Percentiles rank a stretch among this genome's conserved stretches.
Evolutionary conservation across 2,329 filamentous ascomycete species (phyloP).

Genomic region (Sporothrix mexicana): DNA sequence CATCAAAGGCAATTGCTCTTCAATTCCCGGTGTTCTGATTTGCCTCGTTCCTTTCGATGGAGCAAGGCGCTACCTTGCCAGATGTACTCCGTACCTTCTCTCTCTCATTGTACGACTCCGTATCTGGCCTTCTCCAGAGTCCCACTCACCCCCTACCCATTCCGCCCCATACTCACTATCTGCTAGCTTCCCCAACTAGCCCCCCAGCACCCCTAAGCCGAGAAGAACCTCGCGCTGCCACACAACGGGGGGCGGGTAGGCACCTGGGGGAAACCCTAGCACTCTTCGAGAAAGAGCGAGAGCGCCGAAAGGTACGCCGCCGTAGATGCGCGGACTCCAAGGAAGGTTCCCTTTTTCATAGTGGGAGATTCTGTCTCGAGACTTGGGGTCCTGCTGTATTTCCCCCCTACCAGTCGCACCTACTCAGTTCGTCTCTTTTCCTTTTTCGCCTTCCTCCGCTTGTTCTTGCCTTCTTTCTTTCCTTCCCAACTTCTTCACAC

Average conservation of each 20-base stretch:
- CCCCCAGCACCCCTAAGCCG: slow-evolving; percentile 33
- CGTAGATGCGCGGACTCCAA: too few relatives aligned
- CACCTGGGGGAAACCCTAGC: background rate
- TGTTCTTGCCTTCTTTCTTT: background rate
- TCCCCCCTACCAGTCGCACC: slow-evolving; percentile 2
- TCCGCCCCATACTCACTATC: slow-evolving; percentile 25
- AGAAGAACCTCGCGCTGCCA: slow-evolving; percentile 31
- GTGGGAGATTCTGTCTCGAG: slow-evolving; percentile 19
- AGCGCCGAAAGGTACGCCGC: slow-evolving; percentile 20
- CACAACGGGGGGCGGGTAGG: background rate
- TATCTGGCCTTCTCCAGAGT: slow-evolving; percentile 32
- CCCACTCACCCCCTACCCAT: slow-evolving; percentile 30
- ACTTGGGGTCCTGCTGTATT: slow-evolving; percentile 17
- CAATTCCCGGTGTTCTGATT: slow-evolving; percentile 8
- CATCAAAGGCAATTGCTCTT: background rate
- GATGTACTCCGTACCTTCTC: background rate
- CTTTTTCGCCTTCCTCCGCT: background rate
- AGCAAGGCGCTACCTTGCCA: background rate
- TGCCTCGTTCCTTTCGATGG: background rate
- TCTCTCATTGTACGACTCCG: background rate
- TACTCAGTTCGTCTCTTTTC: background rate
- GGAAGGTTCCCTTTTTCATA: too few relatives aligned
- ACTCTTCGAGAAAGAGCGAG: slow-evolving; percentile 13
- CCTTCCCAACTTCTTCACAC: background rate
- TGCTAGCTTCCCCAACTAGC: slow-evolving; percentile 19